A percentile compares a stretch with the other conserved stretches of the same genome.
Conservation (phyloP, 345 rosid genomes). For the Eucalyptus victrix region DNA sequence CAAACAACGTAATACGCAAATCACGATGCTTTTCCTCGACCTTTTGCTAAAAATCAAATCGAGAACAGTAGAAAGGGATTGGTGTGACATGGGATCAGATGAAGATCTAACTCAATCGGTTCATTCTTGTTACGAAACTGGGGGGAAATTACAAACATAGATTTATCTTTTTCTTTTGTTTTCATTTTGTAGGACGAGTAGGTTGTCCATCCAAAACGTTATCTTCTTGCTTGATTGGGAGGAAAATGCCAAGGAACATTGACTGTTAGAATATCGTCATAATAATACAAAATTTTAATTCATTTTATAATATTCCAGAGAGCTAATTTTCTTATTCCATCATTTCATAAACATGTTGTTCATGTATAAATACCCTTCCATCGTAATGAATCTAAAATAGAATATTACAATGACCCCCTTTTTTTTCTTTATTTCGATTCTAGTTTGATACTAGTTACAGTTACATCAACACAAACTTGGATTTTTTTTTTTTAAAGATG, state of each 20-base stretch:
- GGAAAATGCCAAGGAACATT: background rate
- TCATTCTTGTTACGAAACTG: background rate
- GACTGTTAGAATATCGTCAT: background rate
- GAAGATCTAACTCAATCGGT: background rate
- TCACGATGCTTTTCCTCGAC: background rate
- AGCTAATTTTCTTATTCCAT: background rate
- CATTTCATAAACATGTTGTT: background rate
- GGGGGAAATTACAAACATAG: background rate
- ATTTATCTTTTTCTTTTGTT: background rate
- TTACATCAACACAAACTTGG: accelerated
- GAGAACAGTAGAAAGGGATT: background rate
- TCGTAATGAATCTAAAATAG: background rate
- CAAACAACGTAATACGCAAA: background rate
- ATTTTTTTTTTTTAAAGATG: background rate
- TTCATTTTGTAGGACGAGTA: background rate
- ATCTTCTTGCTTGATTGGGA: background rate
- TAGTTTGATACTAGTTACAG: background rate
- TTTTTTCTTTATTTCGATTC: background rate
- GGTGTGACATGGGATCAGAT: background rate
- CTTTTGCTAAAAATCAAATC: background rate
- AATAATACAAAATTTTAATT: background rate
- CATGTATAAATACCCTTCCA: background rate
- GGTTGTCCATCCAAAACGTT: background rate
- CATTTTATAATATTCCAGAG: accelerated
- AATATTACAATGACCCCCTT: background rate